Evolutionary conservation across 352 stramenopile genomes (phyloP), one percentile per base, ranked within the genome.

Genomic region (Globisporangium cederbergense): DNA sequence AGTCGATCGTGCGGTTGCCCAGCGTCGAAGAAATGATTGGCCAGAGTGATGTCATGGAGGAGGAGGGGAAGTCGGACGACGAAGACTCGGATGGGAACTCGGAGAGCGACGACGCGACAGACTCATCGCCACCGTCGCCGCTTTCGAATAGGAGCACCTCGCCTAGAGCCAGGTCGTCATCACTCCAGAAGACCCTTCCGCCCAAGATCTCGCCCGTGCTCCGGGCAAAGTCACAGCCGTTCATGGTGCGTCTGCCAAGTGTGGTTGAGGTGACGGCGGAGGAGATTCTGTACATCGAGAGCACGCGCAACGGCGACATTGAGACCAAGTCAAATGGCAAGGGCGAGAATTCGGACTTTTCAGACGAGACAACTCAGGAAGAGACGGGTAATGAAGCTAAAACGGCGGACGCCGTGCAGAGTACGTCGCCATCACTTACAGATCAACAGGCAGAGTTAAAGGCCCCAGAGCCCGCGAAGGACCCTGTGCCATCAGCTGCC

Each of bases 181-280:
- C 74, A 3, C 72, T 68, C 32, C 66, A 71, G 34, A 34, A 71
- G 34, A 34, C 56, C 10, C 45, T 57, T 4, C 34, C 52, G 46
- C 42, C 72, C 5, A 42, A 58, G 14, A 46, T 58, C 42, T 52
- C 71, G 14, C 71, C 71, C 3, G 55, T 71, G 8, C 47, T 65
- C 13, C 76, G 62, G 14, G 14, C 70, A 2, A 70, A 70, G 9
- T 78, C 73, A 9, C 55, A 77, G 25, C 43, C 73, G 28, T 80
- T 73, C 55, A 64, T 68, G 16, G 38, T 25, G 3, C 66, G 70
- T 0, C 47, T 88, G 6, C 67, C 75, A 18, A 78, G 73, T 47
- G 68, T 85, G 20, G 62, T 69, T 6, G 76, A 85, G 45, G 18
- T 76, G 18, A 61, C 45, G 0, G 45, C 54, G 11, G 65, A 67